Evolutionary conservation across 139 green algal species (phyloP), one percentile per base, ranked within the genome.

Genomic region (Coccomyxa sp.): DNA sequence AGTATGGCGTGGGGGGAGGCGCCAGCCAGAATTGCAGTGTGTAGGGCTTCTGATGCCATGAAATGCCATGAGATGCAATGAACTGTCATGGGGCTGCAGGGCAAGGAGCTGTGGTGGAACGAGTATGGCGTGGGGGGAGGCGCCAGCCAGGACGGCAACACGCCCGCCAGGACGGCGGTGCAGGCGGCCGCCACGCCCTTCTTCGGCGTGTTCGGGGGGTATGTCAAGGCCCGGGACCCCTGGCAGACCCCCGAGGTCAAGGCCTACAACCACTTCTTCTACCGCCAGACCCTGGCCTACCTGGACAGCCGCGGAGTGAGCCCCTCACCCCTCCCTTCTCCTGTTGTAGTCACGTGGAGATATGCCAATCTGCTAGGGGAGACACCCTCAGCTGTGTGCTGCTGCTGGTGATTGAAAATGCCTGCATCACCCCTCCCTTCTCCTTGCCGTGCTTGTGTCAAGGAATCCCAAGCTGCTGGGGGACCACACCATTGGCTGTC

Each of bases 61-160:
- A n/a, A n/a, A n/a, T n/a, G n/a, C n/a, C n/a, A n/a, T n/a, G n/a
- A n/a, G n/a, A n/a, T n/a, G n/a, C n/a, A n/a, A n/a, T n/a, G n/a
- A n/a, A n/a, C n/a, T n/a, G n/a, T n/a, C n/a, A n/a, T n/a, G n/a
- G n/a, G n/a, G n/a, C n/a, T n/a, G n/a, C 74, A 54, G 82, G 83
- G 79, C 39, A 82, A 78, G 35, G 64, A 84, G 35, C 40, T 89
- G 33, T 76, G 84, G 41, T 89, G 79, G 70, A 75, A 31, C 7
- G 86, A 91, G 68, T 89, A 85, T 75, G 86, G 86, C 22, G 68
- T 91, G 0, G 86, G 86, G 18, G 86, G 86, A 29, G 86, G 80
- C 55, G 54, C 37, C 18, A 71, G 35, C 12, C 38, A 70, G 24
- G 41, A 73, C 44, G 84, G 87, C 31, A 38, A 84, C 29, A 70